Conservation (phyloP, 257 asterid species). For the Nemophila menziesii region DNA sequence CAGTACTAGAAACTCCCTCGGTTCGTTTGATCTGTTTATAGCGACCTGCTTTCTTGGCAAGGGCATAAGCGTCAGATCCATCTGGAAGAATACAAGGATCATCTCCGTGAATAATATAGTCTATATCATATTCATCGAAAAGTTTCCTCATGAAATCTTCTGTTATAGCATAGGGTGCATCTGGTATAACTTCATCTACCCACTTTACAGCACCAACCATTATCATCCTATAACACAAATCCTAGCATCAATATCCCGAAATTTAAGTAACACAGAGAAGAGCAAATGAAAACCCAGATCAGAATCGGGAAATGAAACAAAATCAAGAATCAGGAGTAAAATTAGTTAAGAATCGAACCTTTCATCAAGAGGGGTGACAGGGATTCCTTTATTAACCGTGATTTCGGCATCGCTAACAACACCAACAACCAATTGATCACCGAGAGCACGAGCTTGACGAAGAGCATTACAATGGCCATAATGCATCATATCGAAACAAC, state of each 20-base stretch:
- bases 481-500: constrained; percentile 99
- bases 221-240: constrained; percentile 49
- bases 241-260: not conserved
- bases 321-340: no score
- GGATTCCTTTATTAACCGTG: constrained; percentile 82
- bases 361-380: constrained; percentile 85
- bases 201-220: constrained; percentile 96
- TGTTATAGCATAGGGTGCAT: constrained; percentile 94
- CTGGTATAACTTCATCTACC: constrained; percentile 94
- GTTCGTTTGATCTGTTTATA: constrained; percentile 94
- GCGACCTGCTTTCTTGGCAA: constrained; percentile 89
- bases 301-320: no score
- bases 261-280: no score
- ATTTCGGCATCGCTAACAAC: constrained; percentile 93
- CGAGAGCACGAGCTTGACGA: constrained; percentile 96
- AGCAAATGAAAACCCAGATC: no score
- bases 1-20: constrained; percentile 95
- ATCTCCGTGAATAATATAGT: constrained; percentile 90
- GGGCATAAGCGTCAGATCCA: constrained; percentile 95
- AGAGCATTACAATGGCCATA: constrained; percentile 98
- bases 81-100: constrained; percentile 93
- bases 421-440: constrained; percentile 91
- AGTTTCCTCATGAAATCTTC: constrained; percentile 90
- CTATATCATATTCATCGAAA: constrained; percentile 75
- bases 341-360: constrained; percentile 27